These are phyloP conservation scores for Tieghemiomyces parasiticus DNA, from an alignment of 192 early-diverging fungal genomes.

Conservation along the genomic window DNA sequence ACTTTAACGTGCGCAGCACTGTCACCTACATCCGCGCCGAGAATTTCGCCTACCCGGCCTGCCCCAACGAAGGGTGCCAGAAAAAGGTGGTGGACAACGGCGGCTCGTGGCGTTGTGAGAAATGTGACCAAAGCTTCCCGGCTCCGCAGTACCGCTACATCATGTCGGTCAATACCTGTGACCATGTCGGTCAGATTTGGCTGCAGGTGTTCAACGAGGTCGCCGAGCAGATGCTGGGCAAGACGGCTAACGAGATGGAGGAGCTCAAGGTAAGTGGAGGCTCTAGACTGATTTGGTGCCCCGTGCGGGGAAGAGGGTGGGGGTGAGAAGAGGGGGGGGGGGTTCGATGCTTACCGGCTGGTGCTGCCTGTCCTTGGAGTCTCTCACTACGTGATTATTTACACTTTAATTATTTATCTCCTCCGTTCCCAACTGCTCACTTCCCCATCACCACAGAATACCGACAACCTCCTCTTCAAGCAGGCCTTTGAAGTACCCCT, in stretches of 20 bases:
- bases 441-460: no score
- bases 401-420: no score
- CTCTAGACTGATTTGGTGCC: no score
- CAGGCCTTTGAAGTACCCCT: constrained; percentile 30
- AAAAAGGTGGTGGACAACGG: constrained; percentile 72
- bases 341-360: no score
- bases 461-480: no score
- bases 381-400: no score
- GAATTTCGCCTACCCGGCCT: constrained; percentile 70
- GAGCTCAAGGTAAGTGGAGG: constrained; percentile 36
- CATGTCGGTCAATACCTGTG: constrained; percentile 46
- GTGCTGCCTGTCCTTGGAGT: no score
- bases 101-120: constrained; percentile 80
- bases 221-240: constrained; percentile 48
- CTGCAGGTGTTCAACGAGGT: constrained; percentile 77
- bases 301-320: no score
- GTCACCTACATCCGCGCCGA: constrained; percentile 60
- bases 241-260: constrained; percentile 49
- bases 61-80: constrained; percentile 59
- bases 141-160: constrained; percentile 76
- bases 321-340: no score
- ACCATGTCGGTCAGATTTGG: constrained; percentile 70
- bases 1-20: constrained; percentile 52
- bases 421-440: no score
- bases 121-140: constrained; percentile 55